Conservation (phyloP, 805 yeast species). For the Kuraishia cidri region DNA sequence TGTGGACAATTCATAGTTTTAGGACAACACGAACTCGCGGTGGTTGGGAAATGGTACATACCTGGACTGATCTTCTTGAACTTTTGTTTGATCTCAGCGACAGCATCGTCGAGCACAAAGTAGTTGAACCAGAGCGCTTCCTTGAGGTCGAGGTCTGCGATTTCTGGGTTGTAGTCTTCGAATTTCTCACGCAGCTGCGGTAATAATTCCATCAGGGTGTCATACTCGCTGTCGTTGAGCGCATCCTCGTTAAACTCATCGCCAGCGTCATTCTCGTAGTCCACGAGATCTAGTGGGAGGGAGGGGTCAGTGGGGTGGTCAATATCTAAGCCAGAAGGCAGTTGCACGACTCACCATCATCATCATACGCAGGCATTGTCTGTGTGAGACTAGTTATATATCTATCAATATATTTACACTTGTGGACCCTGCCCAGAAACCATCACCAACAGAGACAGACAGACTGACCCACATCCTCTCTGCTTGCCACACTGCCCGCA, state of each 20-base stretch:
- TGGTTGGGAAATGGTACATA: background rate
- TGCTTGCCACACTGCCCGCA: no score
- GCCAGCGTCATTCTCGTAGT: conserved; percentile 16
- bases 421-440: no score
- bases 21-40: no score
- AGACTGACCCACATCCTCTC: no score
- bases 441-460: no score
- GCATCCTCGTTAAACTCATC: conserved; percentile 27
- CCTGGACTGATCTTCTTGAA: conserved; percentile 8
- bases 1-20: no score
- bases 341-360: conserved; percentile 2
- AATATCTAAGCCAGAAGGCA: no score
- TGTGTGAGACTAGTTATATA: no score
- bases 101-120: conserved; percentile 41
- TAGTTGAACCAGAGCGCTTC: conserved; percentile 54
- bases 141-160: conserved; percentile 41
- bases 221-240: conserved; percentile 31
- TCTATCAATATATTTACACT: no score
- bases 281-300: conserved; percentile 1
- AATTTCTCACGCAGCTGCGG: conserved; percentile 31
- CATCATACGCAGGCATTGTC: no score
- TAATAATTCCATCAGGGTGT: conserved; percentile 28
- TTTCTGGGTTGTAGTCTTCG: conserved; percentile 29
- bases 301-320: no score
- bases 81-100: conserved; percentile 33